Conservation (phyloP, 2,329 filamentous ascomycete species). For the Diaporthe sp. region DNA sequence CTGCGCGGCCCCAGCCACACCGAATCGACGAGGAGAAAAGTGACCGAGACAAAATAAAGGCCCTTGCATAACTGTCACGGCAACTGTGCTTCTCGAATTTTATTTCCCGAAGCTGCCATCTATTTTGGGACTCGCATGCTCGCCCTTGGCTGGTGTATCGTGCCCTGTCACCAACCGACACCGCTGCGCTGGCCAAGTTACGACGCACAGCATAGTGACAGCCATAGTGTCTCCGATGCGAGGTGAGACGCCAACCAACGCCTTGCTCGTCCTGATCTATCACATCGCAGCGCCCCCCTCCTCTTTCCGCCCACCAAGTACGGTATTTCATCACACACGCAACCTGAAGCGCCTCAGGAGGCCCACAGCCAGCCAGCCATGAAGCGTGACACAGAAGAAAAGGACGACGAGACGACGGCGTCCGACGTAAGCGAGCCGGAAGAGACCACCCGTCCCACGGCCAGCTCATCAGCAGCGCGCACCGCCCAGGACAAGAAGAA, state of each 20-base stretch:
- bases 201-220: constrained; percentile 16
- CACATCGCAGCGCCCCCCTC: background rate
- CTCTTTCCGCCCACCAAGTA: background rate
- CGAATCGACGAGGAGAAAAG: background rate
- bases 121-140: constrained; percentile 18
- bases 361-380: constrained; percentile 8
- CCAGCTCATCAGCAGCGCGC: constrained; percentile 26
- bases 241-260: background rate
- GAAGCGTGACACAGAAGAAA: constrained; percentile 29
- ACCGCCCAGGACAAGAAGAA: background rate
- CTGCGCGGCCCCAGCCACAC: background rate
- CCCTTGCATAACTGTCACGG: background rate
- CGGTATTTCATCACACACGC: background rate
- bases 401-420: constrained; percentile 25
- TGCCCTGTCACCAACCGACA: background rate
- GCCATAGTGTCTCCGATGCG: background rate
- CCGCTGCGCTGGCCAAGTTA: constrained; percentile 19
- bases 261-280: constrained; percentile 5
- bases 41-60: background rate
- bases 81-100: background rate
- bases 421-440: constrained; percentile 35
- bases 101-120: background rate
- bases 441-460: constrained; percentile 32
- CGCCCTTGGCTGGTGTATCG: background rate
- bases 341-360: background rate